Conservation (phyloP, 306 rosid species). For the Calophaca sinica region DNA sequence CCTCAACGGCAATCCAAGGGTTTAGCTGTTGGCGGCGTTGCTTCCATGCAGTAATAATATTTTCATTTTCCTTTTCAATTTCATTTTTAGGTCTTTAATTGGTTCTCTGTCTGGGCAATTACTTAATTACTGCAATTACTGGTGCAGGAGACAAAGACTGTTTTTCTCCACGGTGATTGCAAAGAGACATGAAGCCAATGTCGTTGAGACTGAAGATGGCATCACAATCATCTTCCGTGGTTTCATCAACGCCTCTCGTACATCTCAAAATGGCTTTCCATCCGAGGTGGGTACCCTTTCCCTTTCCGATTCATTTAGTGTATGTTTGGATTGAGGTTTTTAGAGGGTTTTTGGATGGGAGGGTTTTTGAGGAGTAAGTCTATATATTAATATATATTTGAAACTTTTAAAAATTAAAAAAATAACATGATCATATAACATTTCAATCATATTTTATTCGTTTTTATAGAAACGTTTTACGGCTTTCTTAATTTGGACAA, state of each 20-base stretch:
- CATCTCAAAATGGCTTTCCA: conserved; percentile 50
- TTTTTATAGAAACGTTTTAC: too few species aligned
- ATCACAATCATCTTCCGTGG: conserved; percentile 38
- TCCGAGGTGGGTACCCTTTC: conserved; percentile 2
- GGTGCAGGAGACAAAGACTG: conserved; percentile 46
- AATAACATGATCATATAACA: too few species aligned
- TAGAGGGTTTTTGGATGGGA: too few species aligned
- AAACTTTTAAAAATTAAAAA: too few species aligned
- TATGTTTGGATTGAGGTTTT: too few species aligned
- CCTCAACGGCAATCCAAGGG: conserved; percentile 35
- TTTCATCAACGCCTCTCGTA: conserved; percentile 46
- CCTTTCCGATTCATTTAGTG: neutral
- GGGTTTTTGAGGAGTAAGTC: too few species aligned
- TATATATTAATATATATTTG: too few species aligned
- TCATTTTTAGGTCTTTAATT: neutral
- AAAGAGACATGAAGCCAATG: conserved; percentile 51
- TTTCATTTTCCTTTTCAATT: neutral
- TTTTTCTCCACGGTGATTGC: conserved; percentile 44
- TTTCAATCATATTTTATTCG: too few species aligned
- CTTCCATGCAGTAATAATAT: conserved; percentile 41
- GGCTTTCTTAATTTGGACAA: too few species aligned
- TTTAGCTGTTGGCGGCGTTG: conserved; percentile 51
- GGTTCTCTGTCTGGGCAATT: neutral
- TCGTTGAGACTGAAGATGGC: conserved; percentile 50
- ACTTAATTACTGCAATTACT: neutral